Evolutionary conservation across 2,329 filamentous ascomycete species (phyloP).

Genomic region (Botryotinia calthae): DNA sequence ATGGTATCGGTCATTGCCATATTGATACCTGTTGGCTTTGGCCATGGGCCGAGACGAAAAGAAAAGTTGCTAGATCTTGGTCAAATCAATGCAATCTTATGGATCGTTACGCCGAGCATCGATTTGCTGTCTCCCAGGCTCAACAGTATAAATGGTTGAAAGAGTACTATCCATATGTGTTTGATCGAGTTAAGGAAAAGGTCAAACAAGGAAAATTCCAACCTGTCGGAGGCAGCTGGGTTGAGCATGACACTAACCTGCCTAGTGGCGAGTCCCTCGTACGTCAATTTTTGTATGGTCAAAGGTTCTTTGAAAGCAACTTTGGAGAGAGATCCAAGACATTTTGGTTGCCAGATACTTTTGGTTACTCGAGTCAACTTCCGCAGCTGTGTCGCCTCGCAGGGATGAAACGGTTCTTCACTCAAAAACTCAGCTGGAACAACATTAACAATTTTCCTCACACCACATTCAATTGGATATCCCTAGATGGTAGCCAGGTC

Average conservation of each 20-base stretch:
- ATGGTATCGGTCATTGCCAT: conserved; percentile 91
- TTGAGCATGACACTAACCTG: conserved; percentile 97
- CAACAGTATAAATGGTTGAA: conserved; percentile 99
- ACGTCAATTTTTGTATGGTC: conserved; percentile 91
- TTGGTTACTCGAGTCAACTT: conserved; percentile 93
- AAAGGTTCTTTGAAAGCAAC: conserved; percentile 88
- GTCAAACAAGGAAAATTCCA: conserved; percentile 89
- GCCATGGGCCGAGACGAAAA: conserved; percentile 97
- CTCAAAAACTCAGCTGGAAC: conserved; percentile 99
- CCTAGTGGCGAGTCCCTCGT: conserved; percentile 92
- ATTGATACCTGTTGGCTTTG: conserved; percentile 99
- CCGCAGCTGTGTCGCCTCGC: conserved; percentile 90
- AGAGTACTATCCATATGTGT: conserved; percentile 80
- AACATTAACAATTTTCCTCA: conserved; percentile 99
- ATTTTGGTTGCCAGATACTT: conserved; percentile 98
- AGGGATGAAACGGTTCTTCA: conserved; percentile 96
- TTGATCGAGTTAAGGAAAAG: conserved; percentile 86
- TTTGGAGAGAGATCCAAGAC: conserved; percentile 87
- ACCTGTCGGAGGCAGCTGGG: conserved; percentile 96
- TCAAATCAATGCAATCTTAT: conserved; percentile 94
- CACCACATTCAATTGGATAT: conserved; percentile 98
- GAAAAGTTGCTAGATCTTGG: conserved; percentile 94
- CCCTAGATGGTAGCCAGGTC: conserved; percentile 92
- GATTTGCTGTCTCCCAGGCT: conserved; percentile 89
- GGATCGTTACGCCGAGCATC: conserved; percentile 90